Base-by-base conservation (phyloP, 2,329 filamentous ascomycete genomes). In the Paraphaeosphaeria sporulosa region DNA sequence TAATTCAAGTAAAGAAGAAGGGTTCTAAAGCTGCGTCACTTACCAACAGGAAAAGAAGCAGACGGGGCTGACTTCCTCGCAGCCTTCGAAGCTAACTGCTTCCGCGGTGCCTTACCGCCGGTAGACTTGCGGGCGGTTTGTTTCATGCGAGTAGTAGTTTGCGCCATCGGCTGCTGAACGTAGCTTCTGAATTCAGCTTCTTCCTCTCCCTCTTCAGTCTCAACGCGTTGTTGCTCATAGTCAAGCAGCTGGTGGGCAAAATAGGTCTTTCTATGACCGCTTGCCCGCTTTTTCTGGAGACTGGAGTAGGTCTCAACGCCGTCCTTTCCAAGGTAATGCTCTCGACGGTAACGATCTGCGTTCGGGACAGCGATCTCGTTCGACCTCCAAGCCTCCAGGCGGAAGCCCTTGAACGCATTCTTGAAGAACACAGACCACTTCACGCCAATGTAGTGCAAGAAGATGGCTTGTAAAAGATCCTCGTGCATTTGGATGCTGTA, bases 381-480 rank as follows among this genome's bases (percentile, higher is more conserved):
- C 10, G 59, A 60, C 44, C 64, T 67, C 70, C 71, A 75, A 13
- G 66, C 66, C 12, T 67, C 58, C 15, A 58, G 44, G 21, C 66
- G 67, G 15, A 74, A 66, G 10, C 44, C 56, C 5, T 61, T 17
- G 23, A 76, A 72, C 4, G 64, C 61, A 2, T 51, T 12, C 36
- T 74, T 75, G 63, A 75, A 71, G 58, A 72, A 73, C 0, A 74
- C 71, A 3, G 73, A 75, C 71, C 71, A 76, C 46, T 67, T 70
- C 1, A 69, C 61, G 17, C 73, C 73, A 38, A 76, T 71, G 23
- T 74, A 71, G 55, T 75, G 71, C 17, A 76, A 54, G 43, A 76
- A 76, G 23, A 76, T 74, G 2, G 72, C 70, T 47, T 75, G 72
- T 1, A 75, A 64, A 9, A 74, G 64, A 40, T 75, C 73, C 30